Base-by-base conservation (phyloP, 2,329 filamentous ascomycete genomes). In the Torrubiella hemipterigena region DNA sequence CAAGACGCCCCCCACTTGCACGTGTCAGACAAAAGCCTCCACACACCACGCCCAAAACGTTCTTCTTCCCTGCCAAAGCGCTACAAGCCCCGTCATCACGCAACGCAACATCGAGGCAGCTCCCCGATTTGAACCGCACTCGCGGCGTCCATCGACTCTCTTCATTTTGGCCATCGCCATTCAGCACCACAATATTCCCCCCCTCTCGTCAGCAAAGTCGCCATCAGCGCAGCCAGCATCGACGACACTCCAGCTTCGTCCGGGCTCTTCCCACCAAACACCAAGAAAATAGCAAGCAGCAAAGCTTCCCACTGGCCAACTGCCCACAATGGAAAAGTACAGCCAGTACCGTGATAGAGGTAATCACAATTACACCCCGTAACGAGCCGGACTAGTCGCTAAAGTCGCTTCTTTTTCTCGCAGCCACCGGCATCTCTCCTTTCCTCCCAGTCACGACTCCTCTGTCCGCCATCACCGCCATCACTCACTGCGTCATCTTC, bases 341-440 rank as follows among this genome's bases (percentile, higher is more conserved):
- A 24, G 22, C 22, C 22, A 24, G 14, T 24, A 24, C 22, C 22
- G 22, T 5, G 22, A 24, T 14, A 24, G 22, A 24, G 22, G 22
- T 24, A 24, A 24, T 24, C 22, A 14, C 22, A 6, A 24, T 24
- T 6, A n/a, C 11, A n/a, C 11, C 5, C 14, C 8, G n/a, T 24
- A 6, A 24, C 5, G 22, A 24, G 10, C 5, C 22, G n/a, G n/a
- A n/a, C n/a, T n/a, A 24, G 12, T 7, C 24, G 17, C 28, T 25
- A 27, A 23, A 21, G 4, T 16, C 8, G 15, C 28, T 22, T 13
- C 30, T 35, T 38, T 23, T 31, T 35, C 23, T 35, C 9, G 3
- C 40, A 96, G 89, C 87, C 42, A 93, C 91, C 43, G 89, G 91
- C 47, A 93, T 98, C 53, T 84, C 91, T 41, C 91, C 91, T 35